phyloP scores from a whole-genome alignment of 2,329 filamentous ascomycete species.

The Apiospora saccharicola region DNA sequence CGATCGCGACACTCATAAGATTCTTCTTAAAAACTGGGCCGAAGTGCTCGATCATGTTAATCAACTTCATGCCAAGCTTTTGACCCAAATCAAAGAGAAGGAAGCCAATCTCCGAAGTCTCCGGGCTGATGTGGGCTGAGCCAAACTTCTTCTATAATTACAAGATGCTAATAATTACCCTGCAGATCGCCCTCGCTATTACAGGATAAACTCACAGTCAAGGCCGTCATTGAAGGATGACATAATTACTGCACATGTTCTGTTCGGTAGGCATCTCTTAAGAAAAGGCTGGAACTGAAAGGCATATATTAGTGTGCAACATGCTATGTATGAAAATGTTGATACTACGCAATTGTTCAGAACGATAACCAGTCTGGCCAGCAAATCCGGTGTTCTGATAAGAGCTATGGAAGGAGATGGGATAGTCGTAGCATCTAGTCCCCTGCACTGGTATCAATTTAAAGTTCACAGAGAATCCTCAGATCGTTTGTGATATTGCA shows the following conservation, averaged over 20 bases:
- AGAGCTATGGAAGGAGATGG: background rate
- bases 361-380: no score
- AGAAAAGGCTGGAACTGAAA: no score
- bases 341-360: no score
- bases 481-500: no score
- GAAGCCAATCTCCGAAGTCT: background rate
- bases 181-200: background rate
- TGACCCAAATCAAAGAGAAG: background rate
- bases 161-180: background rate
- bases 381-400: no score
- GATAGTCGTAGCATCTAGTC: background rate
- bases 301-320: no score
- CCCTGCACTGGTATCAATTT: background rate
- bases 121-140: background rate
- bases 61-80: background rate
- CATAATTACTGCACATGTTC: no score
- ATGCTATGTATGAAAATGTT: no score
- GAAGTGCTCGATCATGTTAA: background rate
- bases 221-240: background rate
- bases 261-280: no score
- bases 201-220: background rate
- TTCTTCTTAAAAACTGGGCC: background rate
- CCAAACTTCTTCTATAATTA: background rate
- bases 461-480: background rate
- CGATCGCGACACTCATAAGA: background rate